Evolutionary conservation across 2,329 filamentous ascomycete species (phyloP).

Genomic region (Neofusicoccum sp.): DNA sequence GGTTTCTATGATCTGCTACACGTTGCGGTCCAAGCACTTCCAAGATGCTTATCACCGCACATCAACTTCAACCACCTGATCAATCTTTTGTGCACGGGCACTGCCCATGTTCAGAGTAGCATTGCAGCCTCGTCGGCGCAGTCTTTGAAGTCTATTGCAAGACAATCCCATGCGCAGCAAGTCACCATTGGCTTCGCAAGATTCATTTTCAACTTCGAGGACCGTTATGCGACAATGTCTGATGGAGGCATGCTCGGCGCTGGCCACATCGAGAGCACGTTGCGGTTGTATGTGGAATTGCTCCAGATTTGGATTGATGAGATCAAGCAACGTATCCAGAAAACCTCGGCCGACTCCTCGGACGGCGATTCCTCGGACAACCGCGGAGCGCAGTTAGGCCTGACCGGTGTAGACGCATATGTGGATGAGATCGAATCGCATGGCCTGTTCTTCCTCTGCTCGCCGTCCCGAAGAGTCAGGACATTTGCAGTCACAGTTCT

Average conservation of each 20-base stretch:
- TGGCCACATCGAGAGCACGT: conserved; percentile 89
- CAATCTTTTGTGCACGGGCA: conserved; percentile 92
- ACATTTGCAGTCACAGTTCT: conserved; percentile 90
- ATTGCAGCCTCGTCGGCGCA: conserved; percentile 91
- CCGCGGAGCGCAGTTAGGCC: conserved; percentile 73
- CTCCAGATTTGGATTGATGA: conserved; percentile 98
- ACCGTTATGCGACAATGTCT: conserved; percentile 95
- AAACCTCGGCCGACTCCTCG: conserved; percentile 61
- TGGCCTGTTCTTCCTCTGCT: conserved; percentile 94
- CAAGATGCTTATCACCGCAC: conserved; percentile 85
- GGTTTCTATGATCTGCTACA: conserved; percentile 94
- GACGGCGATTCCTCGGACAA: conserved; percentile 66
- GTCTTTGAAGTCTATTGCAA: conserved; percentile 91
- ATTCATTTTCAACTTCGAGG: conserved; percentile 98
- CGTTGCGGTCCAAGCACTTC: conserved; percentile 90
- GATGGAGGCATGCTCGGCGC: conserved; percentile 95
- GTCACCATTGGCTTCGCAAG: conserved; percentile 95
- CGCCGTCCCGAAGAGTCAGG: conserved; percentile 85
- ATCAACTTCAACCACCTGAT: conserved; percentile 92
- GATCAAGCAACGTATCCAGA: conserved; percentile 80
- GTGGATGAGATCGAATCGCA: conserved; percentile 97
- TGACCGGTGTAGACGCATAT: conserved; percentile 85
- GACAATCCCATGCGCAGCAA: conserved; percentile 88
- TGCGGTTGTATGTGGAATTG: conserved; percentile 89
- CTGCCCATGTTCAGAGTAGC: conserved; percentile 87